Percentiles rank a stretch among this genome's conserved stretches.
These are phyloP conservation scores for Psidium guajava DNA, from an alignment of 345 rosid species.

Conservation along the genomic window DNA sequence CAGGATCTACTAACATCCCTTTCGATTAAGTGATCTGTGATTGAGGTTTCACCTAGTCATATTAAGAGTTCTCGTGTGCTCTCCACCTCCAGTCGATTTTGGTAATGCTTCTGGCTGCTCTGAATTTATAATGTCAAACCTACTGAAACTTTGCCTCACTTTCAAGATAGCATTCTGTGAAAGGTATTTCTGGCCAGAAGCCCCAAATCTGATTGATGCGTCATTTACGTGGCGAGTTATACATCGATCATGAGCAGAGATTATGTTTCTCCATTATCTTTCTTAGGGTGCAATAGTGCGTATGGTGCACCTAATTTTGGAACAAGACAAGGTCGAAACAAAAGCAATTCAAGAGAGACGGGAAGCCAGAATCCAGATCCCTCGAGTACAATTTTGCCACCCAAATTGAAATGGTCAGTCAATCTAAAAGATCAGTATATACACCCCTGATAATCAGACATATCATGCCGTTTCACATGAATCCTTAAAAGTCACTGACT, in stretches of 20 bases:
- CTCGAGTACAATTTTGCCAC: not conserved
- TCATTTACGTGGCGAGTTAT: not conserved
- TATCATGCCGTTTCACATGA: not conserved
- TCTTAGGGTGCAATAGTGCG: not conserved
- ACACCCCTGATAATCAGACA: not conserved
- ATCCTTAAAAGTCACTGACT: not conserved
- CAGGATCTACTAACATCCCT: not conserved
- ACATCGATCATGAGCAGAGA: not conserved
- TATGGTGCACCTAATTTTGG: not conserved
- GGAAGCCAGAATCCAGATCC: not conserved
- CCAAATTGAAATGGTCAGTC: not conserved
- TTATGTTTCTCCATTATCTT: not conserved
- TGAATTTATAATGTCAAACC: not conserved
- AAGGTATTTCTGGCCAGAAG: not conserved
- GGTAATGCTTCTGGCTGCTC: not conserved
- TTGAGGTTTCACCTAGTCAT: not conserved
- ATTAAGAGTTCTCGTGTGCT: not conserved
- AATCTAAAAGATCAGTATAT: not conserved
- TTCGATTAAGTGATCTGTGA: not conserved
- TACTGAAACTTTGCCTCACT: not conserved
- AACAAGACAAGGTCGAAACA: not conserved
- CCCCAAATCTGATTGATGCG: not conserved
- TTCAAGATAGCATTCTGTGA: not conserved
- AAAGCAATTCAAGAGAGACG: not conserved
- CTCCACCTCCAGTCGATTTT: not conserved